A percentile compares a stretch with the other conserved stretches of the same genome.
Evolutionary conservation across 495 filamentous ascomycete genomes (phyloP).

Genomic region (Penicillium taxi): DNA sequence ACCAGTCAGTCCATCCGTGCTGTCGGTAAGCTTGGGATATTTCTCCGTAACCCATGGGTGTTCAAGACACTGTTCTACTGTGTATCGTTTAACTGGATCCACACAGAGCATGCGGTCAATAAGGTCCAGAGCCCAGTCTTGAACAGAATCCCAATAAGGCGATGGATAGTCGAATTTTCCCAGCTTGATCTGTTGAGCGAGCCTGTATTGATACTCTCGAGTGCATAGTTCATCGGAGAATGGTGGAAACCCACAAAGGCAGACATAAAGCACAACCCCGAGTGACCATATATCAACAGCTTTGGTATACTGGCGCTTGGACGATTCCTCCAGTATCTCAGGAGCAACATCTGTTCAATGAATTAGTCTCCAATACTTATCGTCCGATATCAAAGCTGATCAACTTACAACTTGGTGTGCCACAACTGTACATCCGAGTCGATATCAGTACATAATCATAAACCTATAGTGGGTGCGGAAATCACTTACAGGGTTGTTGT

Average conservation of each 20-base stretch:
- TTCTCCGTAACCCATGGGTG: conserved; percentile 79
- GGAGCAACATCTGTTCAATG: conserved; percentile 72
- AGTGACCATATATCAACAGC: conserved; percentile 97
- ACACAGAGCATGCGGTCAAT: conserved; percentile 94
- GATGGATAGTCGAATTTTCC: conserved; percentile 91
- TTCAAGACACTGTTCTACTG: conserved; percentile 79
- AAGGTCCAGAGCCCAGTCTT: conserved; percentile 81
- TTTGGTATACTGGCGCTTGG: conserved; percentile 79
- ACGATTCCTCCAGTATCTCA: conserved; percentile 76
- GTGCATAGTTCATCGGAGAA: conserved; percentile 90
- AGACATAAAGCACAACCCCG: conserved; percentile 98
- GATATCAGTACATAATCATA: background rate
- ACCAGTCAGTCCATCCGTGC: conserved; percentile 85
- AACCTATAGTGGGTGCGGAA: background rate
- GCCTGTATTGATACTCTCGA: conserved; percentile 67
- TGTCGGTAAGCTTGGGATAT: conserved; percentile 53
- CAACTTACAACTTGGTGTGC: conserved; percentile 76
- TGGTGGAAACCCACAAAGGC: conserved; percentile 93
- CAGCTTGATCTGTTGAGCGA: conserved; percentile 84
- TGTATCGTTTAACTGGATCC: conserved; percentile 72
- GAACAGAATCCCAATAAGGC: conserved; percentile 94
- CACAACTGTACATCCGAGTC: conserved; percentile 62
- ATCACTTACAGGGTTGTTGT: conserved; percentile 75
- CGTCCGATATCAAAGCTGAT: background rate
- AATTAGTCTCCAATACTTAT: conserved; percentile 12